phyloP scores from a whole-genome alignment of 257 asterid species.

The Solanum lycopersicoides region DNA sequence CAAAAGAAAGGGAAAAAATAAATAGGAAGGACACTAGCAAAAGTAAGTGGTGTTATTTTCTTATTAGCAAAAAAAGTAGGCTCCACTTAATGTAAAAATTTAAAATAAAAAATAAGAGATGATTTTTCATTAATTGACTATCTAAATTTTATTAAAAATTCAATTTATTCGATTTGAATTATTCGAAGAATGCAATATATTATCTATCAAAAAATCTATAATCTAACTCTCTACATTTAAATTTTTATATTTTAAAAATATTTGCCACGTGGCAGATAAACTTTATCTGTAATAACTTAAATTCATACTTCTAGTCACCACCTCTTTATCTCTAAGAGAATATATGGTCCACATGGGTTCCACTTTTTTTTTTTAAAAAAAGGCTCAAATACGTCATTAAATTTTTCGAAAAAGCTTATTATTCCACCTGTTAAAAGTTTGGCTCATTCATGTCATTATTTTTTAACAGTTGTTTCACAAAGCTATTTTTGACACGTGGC shows the following conservation, averaged over 20 bases:
- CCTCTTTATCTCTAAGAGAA: not conserved
- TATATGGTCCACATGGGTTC: not conserved
- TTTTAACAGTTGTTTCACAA: too few species aligned
- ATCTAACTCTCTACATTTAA: not conserved
- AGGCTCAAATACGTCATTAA: too few species aligned
- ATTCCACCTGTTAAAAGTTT: too few species aligned
- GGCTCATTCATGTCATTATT: too few species aligned
- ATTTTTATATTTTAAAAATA: not conserved
- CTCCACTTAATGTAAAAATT: not conserved
- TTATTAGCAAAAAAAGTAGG: not conserved
- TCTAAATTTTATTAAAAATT: not conserved
- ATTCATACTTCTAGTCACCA: not conserved
- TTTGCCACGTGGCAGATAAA: not conserved
- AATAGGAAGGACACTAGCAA: not conserved
- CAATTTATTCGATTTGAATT: not conserved
- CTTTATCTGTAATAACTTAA: not conserved
- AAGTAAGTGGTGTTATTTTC: not conserved
- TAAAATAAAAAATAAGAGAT: too few species aligned
- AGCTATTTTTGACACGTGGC: too few species aligned
- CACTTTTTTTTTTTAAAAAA: too few species aligned
- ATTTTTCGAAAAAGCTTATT: too few species aligned
- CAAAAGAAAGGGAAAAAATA: not conserved
- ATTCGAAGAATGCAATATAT: not conserved
- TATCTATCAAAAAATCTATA: not conserved
- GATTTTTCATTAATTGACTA: not conserved